phyloP scores from a whole-genome alignment of 1,284 basidiomycete species.

The Cerrena zonata region DNA sequence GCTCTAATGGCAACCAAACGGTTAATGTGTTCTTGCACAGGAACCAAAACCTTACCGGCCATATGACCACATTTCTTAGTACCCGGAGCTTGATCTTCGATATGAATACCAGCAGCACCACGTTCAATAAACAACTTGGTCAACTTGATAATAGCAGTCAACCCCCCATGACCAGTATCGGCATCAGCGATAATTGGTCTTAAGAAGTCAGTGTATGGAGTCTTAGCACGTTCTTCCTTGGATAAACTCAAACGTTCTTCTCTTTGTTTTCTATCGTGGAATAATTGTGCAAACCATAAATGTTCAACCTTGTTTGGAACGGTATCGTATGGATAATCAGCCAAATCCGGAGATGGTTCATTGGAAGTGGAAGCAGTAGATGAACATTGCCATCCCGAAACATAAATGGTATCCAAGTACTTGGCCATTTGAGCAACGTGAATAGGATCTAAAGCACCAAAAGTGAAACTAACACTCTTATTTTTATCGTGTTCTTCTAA shows the following conservation, averaged over 20 bases:
- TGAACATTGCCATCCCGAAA: constrained; percentile 94
- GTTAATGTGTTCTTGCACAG: constrained; percentile 72
- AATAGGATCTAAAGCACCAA: constrained; percentile 92
- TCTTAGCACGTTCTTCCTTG: constrained; percentile 65
- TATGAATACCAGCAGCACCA: constrained; percentile 68
- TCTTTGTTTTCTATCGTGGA: constrained; percentile 83
- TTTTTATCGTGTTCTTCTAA: too few relatives aligned
- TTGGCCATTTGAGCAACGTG: constrained; percentile 99
- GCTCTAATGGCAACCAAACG: constrained; percentile 72
- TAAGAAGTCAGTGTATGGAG: constrained; percentile 58
- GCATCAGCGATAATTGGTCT: constrained; percentile 66
- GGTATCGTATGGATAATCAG: constrained; percentile 91
- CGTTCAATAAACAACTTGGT: constrained; percentile 78
- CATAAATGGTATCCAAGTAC: constrained; percentile 95
- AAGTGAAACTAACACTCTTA: too few relatives aligned
- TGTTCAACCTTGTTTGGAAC: constrained; percentile 91
- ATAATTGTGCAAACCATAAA: constrained; percentile 81
- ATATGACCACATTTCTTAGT: constrained; percentile 70
- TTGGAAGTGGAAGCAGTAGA: constrained; percentile 89
- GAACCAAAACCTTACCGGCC: constrained; percentile 65
- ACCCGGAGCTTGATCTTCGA: constrained; percentile 76
- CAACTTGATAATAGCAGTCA: constrained; percentile 64
- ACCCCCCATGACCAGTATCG: constrained; percentile 62
- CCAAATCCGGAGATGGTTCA: constrained; percentile 97
- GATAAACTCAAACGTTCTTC: constrained; percentile 70